These are phyloP conservation scores for Thermomucor indicae-seudaticae DNA, from an alignment of 371 early-diverging fungal genomes.

Conservation along the genomic window DNA sequence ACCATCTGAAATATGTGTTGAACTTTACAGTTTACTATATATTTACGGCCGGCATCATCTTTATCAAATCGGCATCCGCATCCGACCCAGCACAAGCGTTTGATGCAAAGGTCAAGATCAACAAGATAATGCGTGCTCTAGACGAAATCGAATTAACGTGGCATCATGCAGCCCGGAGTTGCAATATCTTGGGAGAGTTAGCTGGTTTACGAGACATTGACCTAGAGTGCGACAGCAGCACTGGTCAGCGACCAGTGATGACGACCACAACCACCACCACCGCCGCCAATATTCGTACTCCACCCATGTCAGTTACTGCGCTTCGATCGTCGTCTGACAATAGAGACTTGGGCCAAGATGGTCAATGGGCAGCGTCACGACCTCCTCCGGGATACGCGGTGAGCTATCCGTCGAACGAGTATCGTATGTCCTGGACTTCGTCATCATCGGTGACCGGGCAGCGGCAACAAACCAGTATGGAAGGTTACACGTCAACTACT, in stretches of 20 bases:
- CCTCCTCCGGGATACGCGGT: background rate
- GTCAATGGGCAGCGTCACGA: too few species aligned
- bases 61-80: slow-evolving; percentile 28
- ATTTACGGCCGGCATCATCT: slow-evolving; percentile 38
- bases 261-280: slow-evolving; percentile 8
- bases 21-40: slow-evolving; percentile 37
- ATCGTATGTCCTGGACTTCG: background rate
- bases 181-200: slow-evolving; percentile 41
- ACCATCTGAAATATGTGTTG: slow-evolving; percentile 26
- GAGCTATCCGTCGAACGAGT: background rate
- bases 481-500: background rate
- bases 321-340: too few species aligned
- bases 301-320: background rate
- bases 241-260: slow-evolving; percentile 4
- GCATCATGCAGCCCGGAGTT: slow-evolving; percentile 28
- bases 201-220: slow-evolving; percentile 37
- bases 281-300: background rate
- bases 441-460: too few species aligned
- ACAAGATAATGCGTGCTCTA: slow-evolving; percentile 30
- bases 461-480: background rate
- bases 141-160: slow-evolving; percentile 35
- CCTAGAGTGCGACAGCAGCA: slow-evolving; percentile 9
- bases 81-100: slow-evolving; percentile 14
- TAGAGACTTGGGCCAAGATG: too few species aligned
- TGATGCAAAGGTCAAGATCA: slow-evolving; percentile 29